These are phyloP conservation scores for Suhomyces canberraensis DNA, from an alignment of 805 yeast genomes.

Conservation along the genomic window DNA sequence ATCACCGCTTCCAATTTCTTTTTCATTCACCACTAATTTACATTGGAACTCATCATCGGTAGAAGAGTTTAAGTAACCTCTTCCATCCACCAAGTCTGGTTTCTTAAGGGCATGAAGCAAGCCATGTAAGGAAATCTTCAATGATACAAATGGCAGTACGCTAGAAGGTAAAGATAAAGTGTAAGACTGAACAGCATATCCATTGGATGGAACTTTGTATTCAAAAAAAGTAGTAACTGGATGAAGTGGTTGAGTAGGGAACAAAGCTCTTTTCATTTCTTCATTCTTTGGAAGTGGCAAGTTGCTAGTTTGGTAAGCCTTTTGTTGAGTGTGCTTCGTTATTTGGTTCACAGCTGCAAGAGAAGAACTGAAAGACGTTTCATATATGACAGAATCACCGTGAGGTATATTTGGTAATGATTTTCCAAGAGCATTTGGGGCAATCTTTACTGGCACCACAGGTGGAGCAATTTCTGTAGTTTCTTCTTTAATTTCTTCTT, in stretches of 20 bases:
- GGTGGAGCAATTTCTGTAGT: slow-evolving; percentile 8
- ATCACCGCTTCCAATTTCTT: slow-evolving; percentile 32
- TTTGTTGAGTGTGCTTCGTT: slow-evolving; percentile 10
- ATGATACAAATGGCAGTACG: slow-evolving; percentile 29
- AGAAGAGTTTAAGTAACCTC: slow-evolving; percentile 26
- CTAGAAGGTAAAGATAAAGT: slow-evolving; percentile 37
- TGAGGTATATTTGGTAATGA: slow-evolving; percentile 23
- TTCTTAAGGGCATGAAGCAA: slow-evolving; percentile 29
- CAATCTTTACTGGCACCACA: slow-evolving; percentile 4
- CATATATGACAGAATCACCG: slow-evolving; percentile 35
- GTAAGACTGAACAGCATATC: slow-evolving; percentile 38
- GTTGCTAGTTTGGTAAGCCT: slow-evolving; percentile 8
- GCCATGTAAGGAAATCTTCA: slow-evolving; percentile 35
- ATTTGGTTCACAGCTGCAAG: slow-evolving; percentile 9
- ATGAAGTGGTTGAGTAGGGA: slow-evolving; percentile 28
- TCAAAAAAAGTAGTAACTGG: slow-evolving; percentile 34
- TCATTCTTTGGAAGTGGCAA: slow-evolving; percentile 24
- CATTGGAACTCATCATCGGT: slow-evolving; percentile 44
- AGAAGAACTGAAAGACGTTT: slow-evolving; percentile 34
- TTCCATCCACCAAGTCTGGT: slow-evolving; percentile 32
- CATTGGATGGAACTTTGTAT: slow-evolving; percentile 36
- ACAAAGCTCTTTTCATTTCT: slow-evolving; percentile 24
- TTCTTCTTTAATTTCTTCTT: slow-evolving; percentile 9
- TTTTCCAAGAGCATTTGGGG: slow-evolving; percentile 23
- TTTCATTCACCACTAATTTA: slow-evolving; percentile 36